These are phyloP conservation scores for Pichia membranifaciens DNA, from an alignment of 805 yeast species.

Conservation along the genomic window DNA sequence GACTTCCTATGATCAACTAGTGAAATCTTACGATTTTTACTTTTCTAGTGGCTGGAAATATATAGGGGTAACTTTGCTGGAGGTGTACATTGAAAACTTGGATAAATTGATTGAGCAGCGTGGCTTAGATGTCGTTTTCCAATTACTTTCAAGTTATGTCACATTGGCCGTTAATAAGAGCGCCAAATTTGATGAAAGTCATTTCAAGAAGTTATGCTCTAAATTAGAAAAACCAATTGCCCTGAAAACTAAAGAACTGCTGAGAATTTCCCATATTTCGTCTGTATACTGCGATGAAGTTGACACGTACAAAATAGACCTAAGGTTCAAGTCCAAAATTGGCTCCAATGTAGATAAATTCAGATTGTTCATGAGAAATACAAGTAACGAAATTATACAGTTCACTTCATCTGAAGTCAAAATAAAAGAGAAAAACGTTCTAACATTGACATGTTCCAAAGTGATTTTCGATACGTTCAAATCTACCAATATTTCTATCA, in stretches of 20 bases:
- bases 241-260: constrained; percentile 6
- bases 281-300: constrained; percentile 30
- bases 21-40: constrained; percentile 64
- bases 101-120: constrained; percentile 32
- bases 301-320: constrained; percentile 35
- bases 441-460: constrained; percentile 17
- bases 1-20: constrained; percentile 57
- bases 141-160: constrained; percentile 37
- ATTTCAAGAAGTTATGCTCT: constrained; percentile 1
- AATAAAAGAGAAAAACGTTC: constrained; percentile 8
- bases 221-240: background rate
- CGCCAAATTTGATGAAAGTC: constrained; percentile 10
- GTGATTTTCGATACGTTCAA: constrained; percentile 21
- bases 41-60: constrained; percentile 66
- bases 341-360: constrained; percentile 17
- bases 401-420: constrained; percentile 13
- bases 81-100: constrained; percentile 64
- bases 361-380: constrained; percentile 12
- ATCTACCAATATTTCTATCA: constrained; percentile 16
- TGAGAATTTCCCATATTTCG: background rate
- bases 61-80: constrained; percentile 61
- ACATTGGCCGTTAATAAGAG: constrained; percentile 26
- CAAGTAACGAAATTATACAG: constrained; percentile 14
- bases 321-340: constrained; percentile 30
- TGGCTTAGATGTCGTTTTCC: constrained; percentile 18